Evolutionary conservation across 1,284 basidiomycete species (phyloP).

Genomic region (Ganoderma sinense): DNA sequence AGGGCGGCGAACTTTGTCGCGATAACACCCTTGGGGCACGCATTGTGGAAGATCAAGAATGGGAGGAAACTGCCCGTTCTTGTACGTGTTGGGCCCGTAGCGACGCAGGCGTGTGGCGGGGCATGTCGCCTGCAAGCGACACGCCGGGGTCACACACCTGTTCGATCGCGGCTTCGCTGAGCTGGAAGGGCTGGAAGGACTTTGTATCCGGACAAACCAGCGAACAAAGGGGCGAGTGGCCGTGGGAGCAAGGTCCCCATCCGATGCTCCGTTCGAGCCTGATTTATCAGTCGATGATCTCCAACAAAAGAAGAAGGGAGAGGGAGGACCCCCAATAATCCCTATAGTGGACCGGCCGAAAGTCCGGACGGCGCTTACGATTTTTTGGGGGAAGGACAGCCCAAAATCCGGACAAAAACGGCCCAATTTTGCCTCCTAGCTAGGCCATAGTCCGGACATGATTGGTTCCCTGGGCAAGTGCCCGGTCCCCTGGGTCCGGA

Average conservation of each 20-base stretch:
- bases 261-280: conserved; percentile 31
- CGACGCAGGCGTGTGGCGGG: conserved; percentile 12
- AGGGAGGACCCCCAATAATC: no score
- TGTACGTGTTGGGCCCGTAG: conserved; percentile 25
- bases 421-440: no score
- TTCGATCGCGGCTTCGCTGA: conserved; percentile 28
- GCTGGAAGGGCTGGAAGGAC: conserved; percentile 21
- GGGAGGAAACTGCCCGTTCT: conserved; percentile 14
- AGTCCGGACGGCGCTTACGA: no score
- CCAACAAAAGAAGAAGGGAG: conserved; percentile 28
- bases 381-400: no score
- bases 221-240: conserved; percentile 25
- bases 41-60: conserved; percentile 1
- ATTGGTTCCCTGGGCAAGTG: no score
- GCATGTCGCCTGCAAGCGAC: conserved; percentile 10
- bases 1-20: neutral
- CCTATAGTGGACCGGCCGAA: no score
- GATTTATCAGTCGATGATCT: conserved; percentile 31
- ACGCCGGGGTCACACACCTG: conserved; percentile 23
- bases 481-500: no score
- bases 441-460: no score
- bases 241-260: conserved; percentile 24
- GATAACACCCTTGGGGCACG: conserved; percentile 3
- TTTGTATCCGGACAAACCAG: conserved; percentile 15
- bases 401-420: no score